These are phyloP conservation scores for Rhizoclosmatium hyalinum DNA, from an alignment of 371 early-diverging fungal genomes.

Conservation along the genomic window DNA sequence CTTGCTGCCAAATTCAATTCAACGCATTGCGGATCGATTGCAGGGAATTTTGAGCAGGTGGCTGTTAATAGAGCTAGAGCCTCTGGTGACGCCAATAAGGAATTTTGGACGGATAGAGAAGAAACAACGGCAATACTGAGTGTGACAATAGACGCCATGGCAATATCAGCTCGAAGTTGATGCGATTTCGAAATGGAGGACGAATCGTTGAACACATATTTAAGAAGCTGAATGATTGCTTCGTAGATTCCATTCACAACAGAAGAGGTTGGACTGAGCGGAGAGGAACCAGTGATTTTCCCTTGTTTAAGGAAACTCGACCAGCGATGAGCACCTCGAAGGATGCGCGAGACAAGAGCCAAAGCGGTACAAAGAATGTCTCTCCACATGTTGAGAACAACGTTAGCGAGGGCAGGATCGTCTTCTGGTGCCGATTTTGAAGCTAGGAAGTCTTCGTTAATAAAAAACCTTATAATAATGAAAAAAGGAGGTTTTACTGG, in stretches of 20 bases:
- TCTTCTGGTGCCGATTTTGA: constrained; percentile 24
- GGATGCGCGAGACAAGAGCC: neutral
- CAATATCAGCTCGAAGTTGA: neutral
- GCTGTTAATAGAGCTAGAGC: neutral
- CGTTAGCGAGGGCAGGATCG: neutral
- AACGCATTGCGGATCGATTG: neutral
- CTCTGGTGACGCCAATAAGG: neutral
- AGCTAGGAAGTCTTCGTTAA: no score
- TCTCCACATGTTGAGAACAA: constrained; percentile 19
- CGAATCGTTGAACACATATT: neutral
- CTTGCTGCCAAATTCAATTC: neutral
- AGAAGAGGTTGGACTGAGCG: neutral
- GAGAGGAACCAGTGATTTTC: neutral
- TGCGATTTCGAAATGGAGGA: neutral
- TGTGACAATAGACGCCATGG: neutral
- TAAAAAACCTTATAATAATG: neutral
- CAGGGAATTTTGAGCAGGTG: neutral
- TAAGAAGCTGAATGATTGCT: neutral
- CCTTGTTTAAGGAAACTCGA: neutral
- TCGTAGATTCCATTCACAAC: neutral
- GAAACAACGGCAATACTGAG: neutral
- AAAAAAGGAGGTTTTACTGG: constrained; percentile 5
- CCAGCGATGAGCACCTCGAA: constrained; percentile 8
- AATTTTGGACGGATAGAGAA: neutral
- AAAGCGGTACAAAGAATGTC: constrained; percentile 5